Evolutionary conservation across 2,329 filamentous ascomycete species (phyloP).

Genomic region (Leptosphaerulina australis): DNA sequence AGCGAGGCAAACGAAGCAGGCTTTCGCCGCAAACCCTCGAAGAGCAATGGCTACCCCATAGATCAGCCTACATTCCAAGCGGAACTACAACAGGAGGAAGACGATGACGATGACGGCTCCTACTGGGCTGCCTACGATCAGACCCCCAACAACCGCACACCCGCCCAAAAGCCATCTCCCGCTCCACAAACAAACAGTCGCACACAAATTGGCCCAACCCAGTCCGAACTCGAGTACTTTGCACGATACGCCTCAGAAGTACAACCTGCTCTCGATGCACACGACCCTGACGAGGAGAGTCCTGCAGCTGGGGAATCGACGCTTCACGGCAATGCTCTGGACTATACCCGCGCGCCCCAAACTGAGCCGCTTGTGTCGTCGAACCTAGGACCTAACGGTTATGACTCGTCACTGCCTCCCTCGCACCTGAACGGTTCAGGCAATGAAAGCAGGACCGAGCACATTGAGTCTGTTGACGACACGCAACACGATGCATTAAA

Average conservation of each 20-base stretch:
- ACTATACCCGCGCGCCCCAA: conserved; percentile 49
- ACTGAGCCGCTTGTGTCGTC: conserved; percentile 53
- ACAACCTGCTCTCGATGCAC: conserved; percentile 79
- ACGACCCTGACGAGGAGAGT: conserved; percentile 75
- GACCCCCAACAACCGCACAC: conserved; percentile 60
- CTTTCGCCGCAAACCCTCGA: conserved; percentile 37
- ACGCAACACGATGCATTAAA: conserved; percentile 34
- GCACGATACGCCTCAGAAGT: conserved; percentile 75
- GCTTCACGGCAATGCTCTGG: conserved; percentile 59
- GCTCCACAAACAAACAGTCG: conserved; percentile 57
- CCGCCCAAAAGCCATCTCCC: conserved; percentile 64
- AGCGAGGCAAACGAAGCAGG: conserved; percentile 64
- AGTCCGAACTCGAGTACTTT: conserved; percentile 73
- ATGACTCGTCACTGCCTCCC: conserved; percentile 43
- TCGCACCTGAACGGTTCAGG: conserved; percentile 17
- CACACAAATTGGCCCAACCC: conserved; percentile 44
- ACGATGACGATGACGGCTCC: conserved; percentile 73
- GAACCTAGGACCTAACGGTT: conserved; percentile 38
- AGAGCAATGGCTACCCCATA: conserved; percentile 24
- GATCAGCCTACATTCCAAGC: conserved; percentile 19
- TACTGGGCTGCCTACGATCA: conserved; percentile 84
- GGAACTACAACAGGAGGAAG: conserved; percentile 37
- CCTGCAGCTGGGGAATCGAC: conserved; percentile 57
- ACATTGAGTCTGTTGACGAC: conserved; percentile 31
- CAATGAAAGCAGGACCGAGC: conserved; percentile 27